These are phyloP conservation scores for Coemansia umbellata DNA, from an alignment of 192 early-diverging fungal genomes.

Conservation along the genomic window DNA sequence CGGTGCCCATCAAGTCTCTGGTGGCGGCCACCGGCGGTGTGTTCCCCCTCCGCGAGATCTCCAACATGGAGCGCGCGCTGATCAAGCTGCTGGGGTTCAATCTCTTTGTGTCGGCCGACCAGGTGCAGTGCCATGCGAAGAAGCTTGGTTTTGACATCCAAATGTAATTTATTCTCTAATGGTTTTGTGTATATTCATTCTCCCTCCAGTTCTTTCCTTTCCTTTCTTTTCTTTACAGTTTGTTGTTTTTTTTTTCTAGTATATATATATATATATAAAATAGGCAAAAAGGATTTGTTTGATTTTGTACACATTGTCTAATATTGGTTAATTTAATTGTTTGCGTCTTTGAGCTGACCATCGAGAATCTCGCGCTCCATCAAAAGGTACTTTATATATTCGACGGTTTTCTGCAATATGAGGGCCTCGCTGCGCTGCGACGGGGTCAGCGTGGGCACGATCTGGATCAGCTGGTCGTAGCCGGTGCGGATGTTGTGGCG, in stretches of 20 bases:
- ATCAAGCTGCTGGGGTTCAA: slow-evolving; percentile 42
- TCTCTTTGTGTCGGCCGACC: slow-evolving; percentile 39
- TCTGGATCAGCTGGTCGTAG: slow-evolving; percentile 84
- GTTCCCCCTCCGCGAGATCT: slow-evolving; percentile 34
- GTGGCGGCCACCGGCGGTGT: slow-evolving; percentile 34
- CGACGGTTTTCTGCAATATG: slow-evolving; percentile 81
- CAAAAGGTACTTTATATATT: slow-evolving; percentile 69
- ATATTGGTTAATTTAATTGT: neutral
- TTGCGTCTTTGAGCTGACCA: slow-evolving; percentile 33
- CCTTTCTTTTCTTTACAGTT: neutral
- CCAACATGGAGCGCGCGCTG: slow-evolving; percentile 44
- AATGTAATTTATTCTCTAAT: neutral
- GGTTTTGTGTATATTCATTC: neutral
- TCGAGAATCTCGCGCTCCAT: slow-evolving; percentile 52
- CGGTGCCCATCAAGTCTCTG: slow-evolving; percentile 36
- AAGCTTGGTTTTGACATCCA: slow-evolving; percentile 29
- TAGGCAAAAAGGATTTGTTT: no score
- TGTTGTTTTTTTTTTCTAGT: no score
- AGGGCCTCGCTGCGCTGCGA: slow-evolving; percentile 81
- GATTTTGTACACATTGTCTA: neutral
- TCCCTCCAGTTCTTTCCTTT: neutral
- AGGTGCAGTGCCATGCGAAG: slow-evolving; percentile 30
- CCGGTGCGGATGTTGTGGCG: slow-evolving; percentile 86
- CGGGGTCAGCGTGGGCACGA: slow-evolving; percentile 78
- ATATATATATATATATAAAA: neutral